These are phyloP conservation scores for Lenwebbia sp. DNA, from an alignment of 345 rosid species.

Conservation along the genomic window DNA sequence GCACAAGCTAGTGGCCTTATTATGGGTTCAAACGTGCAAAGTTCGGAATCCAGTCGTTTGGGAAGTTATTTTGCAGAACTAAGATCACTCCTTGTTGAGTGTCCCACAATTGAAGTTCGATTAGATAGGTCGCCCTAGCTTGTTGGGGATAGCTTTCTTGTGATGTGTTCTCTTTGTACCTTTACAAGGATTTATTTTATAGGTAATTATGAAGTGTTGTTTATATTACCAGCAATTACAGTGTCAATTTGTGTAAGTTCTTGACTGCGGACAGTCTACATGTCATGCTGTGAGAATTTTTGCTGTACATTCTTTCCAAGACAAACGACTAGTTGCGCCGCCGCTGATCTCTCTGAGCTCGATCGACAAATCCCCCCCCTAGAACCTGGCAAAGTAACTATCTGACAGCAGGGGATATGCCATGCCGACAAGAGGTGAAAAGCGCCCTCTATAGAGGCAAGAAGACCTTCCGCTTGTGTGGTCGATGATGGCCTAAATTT, in stretches of 20 bases:
- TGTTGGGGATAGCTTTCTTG: background rate
- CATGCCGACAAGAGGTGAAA: no score
- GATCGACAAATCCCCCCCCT: no score
- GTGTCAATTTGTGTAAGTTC: background rate
- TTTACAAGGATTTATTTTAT: background rate
- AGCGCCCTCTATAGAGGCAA: no score
- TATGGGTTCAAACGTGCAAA: conserved; percentile 7
- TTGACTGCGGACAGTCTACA: background rate
- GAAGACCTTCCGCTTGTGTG: background rate
- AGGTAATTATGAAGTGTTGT: background rate
- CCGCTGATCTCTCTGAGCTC: no score
- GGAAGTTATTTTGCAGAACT: conserved; percentile 33
- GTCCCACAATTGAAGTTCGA: conserved; percentile 30
- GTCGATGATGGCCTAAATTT: background rate
- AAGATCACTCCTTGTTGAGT: conserved; percentile 34
- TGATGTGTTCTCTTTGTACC: background rate
- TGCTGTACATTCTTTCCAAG: background rate
- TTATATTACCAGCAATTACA: background rate
- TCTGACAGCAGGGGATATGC: no score
- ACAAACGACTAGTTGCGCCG: background rate
- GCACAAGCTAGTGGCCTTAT: conserved; percentile 3
- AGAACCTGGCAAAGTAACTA: no score
- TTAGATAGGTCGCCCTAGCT: conserved; percentile 3
- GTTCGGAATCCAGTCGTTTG: conserved; percentile 11
- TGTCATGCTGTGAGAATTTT: background rate